Evolutionary conservation across 192 early-diverging fungal species (phyloP).

Genomic region (Glomus cerebriforme): DNA sequence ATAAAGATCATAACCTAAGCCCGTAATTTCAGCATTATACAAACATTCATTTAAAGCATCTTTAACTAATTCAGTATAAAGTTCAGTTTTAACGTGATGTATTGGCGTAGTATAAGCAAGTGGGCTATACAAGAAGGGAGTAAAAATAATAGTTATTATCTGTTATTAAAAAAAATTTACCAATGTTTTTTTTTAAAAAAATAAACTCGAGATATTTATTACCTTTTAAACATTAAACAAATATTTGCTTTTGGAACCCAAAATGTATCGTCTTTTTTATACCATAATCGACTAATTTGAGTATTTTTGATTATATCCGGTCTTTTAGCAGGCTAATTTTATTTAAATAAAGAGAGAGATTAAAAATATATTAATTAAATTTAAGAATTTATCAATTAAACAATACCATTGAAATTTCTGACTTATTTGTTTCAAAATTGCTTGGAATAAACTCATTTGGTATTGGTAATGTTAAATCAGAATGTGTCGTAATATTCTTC

Average conservation of each 20-base stretch:
- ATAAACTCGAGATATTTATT: no score
- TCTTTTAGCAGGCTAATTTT: slow-evolving; percentile 28
- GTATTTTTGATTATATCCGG: slow-evolving; percentile 64
- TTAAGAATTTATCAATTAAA: not conserved
- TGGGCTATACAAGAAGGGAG: slow-evolving; percentile 53
- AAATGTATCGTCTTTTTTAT: slow-evolving; percentile 93
- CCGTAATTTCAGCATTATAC: slow-evolving; percentile 89
- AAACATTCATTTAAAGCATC: slow-evolving; percentile 85
- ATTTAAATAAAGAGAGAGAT: not conserved
- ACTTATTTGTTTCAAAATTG: slow-evolving; percentile 69
- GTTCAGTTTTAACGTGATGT: slow-evolving; percentile 64
- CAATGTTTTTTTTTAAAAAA: not conserved
- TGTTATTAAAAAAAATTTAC: no score
- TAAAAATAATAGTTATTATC: not conserved
- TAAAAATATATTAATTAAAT: not conserved
- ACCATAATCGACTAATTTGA: slow-evolving; percentile 74
- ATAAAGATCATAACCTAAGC: slow-evolving; percentile 74
- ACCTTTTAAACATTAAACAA: slow-evolving; percentile 58
- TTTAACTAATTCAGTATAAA: slow-evolving; percentile 79
- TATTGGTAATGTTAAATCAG: slow-evolving; percentile 66
- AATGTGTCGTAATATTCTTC: slow-evolving; percentile 44
- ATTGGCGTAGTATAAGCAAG: slow-evolving; percentile 74
- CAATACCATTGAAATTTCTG: slow-evolving; percentile 29
- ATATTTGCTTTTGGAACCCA: slow-evolving; percentile 86
- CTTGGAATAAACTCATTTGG: slow-evolving; percentile 87